phyloP scores from a whole-genome alignment of 306 rosid species.

The Dryas octopetala region DNA sequence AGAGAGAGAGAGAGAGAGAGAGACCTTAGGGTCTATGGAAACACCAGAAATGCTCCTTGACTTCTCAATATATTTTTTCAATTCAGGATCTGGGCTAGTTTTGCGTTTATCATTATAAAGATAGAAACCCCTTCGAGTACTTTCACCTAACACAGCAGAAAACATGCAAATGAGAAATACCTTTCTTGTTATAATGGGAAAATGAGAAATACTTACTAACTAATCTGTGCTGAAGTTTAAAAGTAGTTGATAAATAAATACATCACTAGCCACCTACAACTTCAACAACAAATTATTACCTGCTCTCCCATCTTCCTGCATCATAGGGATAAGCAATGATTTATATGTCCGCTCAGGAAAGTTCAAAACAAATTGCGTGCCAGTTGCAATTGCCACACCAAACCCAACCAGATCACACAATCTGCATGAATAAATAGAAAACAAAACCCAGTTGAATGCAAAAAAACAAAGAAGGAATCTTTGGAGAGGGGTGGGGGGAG shows the following conservation, averaged over 20 bases:
- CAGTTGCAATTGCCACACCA: slow-evolving; percentile 81
- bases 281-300: slow-evolving; percentile 42
- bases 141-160: slow-evolving; percentile 56
- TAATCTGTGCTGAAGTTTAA: neutral
- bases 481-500: too few relatives aligned
- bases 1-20: slow-evolving; percentile 31
- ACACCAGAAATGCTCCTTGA: slow-evolving; percentile 70
- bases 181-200: neutral
- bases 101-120: slow-evolving; percentile 68
- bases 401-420: slow-evolving; percentile 90
- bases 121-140: slow-evolving; percentile 79
- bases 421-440: slow-evolving; percentile 41
- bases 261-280: neutral
- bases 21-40: slow-evolving; percentile 73
- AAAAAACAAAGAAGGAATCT: neutral
- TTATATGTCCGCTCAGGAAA: slow-evolving; percentile 80
- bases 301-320: slow-evolving; percentile 89
- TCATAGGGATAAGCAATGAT: slow-evolving; percentile 77
- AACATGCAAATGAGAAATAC: slow-evolving; percentile 9
- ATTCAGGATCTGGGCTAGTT: slow-evolving; percentile 84
- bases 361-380: slow-evolving; percentile 48
- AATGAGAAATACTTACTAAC: slow-evolving; percentile 1
- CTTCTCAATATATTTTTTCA: slow-evolving; percentile 80
- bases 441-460: neutral
- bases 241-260: neutral